Base-by-base conservation (phyloP, 1,284 basidiomycete species). In the Schizophyllum amplum region DNA sequence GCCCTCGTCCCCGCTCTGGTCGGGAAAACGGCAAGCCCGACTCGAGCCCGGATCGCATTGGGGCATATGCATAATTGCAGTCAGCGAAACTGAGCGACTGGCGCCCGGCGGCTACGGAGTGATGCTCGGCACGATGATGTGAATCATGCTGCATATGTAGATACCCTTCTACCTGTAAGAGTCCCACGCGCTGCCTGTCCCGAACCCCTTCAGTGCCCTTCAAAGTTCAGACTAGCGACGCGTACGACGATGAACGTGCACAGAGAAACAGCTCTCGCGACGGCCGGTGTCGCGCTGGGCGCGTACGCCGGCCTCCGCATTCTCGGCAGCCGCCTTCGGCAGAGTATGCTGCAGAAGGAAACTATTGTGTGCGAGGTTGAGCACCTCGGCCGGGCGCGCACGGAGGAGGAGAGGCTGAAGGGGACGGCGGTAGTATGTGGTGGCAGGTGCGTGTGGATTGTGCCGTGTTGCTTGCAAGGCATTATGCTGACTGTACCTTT, bases 351-450 rank as follows among this genome's bases (percentile, higher is more conserved):
- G 20, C 15, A 21, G 21, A 50, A 50, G 48, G 48, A 50, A 20
- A 50, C 48, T 21, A 24, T 21, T 13, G 53, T 55, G 1, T 47
- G 25, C 20, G 48, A 51, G n/a, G 48, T 55, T 26, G 49, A 55
- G 20, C 24, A 25, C 5, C 54, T 52, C 21, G 42, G 58, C n/a
- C 24, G 51, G 47, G 22, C 21, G 4, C 60, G 51, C 9, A 20
- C n/a, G 15, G 17, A 51, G 9, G 22, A 51, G 25, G 56, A 59
- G 24, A 59, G 57, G 53, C 57, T 62, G 26, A 15, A 5, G 22
- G 55, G 55, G 9, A 55, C 55, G 7, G 55, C 26, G 17, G 48
- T 55, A 13, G 25, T 55, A 15, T 51, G 55, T 26, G 55, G 55
- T 9, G 55, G 55, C 15, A 55, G 55, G 55, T 55, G 17, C 26